These are phyloP conservation scores for Fusarium sp. DNA, from an alignment of 2,329 filamentous ascomycete species.

Conservation along the genomic window DNA sequence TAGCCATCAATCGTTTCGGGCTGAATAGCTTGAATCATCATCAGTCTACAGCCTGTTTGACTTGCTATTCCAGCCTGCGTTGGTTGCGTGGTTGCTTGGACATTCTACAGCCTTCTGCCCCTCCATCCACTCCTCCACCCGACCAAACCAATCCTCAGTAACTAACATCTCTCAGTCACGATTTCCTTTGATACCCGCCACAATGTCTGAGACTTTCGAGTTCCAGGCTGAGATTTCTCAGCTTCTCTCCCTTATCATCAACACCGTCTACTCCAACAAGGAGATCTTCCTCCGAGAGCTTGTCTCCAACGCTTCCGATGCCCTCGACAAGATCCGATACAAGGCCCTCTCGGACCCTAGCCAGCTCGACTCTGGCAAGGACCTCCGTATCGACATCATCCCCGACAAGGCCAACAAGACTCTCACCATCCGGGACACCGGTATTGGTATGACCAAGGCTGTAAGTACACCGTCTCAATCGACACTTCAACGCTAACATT, in stretches of 20 bases:
- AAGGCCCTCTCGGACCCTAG: conserved; percentile 95
- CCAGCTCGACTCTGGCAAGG: conserved; percentile 98
- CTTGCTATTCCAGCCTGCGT: conserved; percentile 2
- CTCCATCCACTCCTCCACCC: conserved; percentile 18
- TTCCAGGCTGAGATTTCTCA: conserved; percentile 99
- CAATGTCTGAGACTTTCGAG: conserved; percentile 98
- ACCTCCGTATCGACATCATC: conserved; percentile 98
- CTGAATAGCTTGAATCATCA: conserved; percentile 1
- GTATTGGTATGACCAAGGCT: conserved; percentile 99
- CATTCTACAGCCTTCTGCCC: conserved; percentile 34
- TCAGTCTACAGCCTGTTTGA: neutral
- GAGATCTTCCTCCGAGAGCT: conserved; percentile 99
- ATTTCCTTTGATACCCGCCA: conserved; percentile 60
- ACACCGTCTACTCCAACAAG: conserved; percentile 99
- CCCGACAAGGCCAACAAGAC: conserved; percentile 98
- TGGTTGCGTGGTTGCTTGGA: neutral
- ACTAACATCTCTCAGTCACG: conserved; percentile 45
- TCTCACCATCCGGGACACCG: conserved; percentile 94
- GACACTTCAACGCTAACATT: conserved; percentile 8
- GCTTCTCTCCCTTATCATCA: conserved; percentile 99
- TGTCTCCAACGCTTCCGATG: conserved; percentile 98
- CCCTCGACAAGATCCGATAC: conserved; percentile 99
- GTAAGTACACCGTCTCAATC: conserved; percentile 62
- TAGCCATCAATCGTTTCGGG: neutral
- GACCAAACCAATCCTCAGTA: neutral